Evolutionary conservation across 352 stramenopile species (phyloP), one percentile per base, ranked within the genome.

Genomic region (Phytophthora citrophthora): DNA sequence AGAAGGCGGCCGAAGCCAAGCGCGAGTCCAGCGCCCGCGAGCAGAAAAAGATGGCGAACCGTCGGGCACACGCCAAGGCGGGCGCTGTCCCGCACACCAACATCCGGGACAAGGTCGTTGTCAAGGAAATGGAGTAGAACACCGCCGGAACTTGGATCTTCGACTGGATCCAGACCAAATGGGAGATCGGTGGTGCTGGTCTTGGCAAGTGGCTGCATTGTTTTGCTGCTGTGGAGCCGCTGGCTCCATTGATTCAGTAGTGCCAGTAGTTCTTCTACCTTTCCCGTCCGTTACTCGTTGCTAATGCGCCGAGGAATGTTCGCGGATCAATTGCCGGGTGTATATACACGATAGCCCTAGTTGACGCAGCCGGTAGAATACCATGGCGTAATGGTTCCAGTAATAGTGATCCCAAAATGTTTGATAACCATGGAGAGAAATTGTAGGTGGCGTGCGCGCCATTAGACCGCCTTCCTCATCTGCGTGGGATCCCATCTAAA

Each of bases 1-100:
- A 98, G 76, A 99, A 99, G 74, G 93, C 97, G 50, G 89, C 91
- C 18, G 74, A 94, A 38, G 86, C 89, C 63, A 93, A 97, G 70
- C 83, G 86, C 69, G 81, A 97, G 53, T 78, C 88, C 54, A 77
- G 56, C 53, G 62, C 79, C n/a, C 93, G 88, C 70, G 85, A 93
- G 40, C 83, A 92, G 62, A 79, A 91, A 54, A 98, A 97, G 79
- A 81, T 83, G 49, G 84, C 78, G 7, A 97, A 97, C 76, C 74
- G 83, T 29, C 86, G 86, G 18, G 81, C 83, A 11, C 88, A 98
- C 64, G 81, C 85, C 54, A 90, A 88, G 57, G 77, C 81, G 1
- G 87, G 87, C 50, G 81, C 84, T 32, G 81, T 95, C 47, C 83
- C 83, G 2, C 84, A 88, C 59, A 68, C 64, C 60, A 91, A 94